A percentile compares a stretch with the other conserved stretches of the same genome.
Evolutionary conservation across 306 rosid genomes (phyloP).

Genomic region (Vicia sativa): DNA sequence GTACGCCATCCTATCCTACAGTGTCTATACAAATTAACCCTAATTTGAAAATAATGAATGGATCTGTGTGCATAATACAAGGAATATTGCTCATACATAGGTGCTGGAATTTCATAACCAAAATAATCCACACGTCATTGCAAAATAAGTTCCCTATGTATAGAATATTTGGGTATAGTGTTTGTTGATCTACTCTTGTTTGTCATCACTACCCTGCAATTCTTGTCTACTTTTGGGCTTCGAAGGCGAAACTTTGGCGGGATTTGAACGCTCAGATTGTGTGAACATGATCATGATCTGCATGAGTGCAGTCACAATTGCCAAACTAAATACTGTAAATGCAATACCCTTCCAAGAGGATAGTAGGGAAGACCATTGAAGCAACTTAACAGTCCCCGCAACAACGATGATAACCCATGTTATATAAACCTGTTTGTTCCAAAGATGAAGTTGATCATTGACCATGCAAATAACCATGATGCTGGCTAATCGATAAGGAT

Average conservation of each 20-base stretch:
- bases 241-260: slow-evolving; percentile 65
- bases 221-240: slow-evolving; percentile 45
- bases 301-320: slow-evolving; percentile 73
- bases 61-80: slow-evolving; percentile 39
- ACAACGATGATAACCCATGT: slow-evolving; percentile 69
- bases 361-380: slow-evolving; percentile 69
- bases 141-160: slow-evolving; percentile 24
- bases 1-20: slow-evolving; percentile 30
- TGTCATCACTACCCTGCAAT: slow-evolving; percentile 44
- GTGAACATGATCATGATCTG: slow-evolving; percentile 82
- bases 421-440: slow-evolving; percentile 69
- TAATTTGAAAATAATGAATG: slow-evolving; percentile 44
- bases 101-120: slow-evolving; percentile 31
- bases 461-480: slow-evolving; percentile 9
- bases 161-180: slow-evolving; percentile 14
- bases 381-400: slow-evolving; percentile 66
- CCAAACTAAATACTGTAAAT: slow-evolving; percentile 57
- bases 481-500: background rate
- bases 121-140: slow-evolving; percentile 20
- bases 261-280: slow-evolving; percentile 81
- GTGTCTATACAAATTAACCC: slow-evolving; percentile 40
- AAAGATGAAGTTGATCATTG: slow-evolving; percentile 18
- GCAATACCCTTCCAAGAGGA: slow-evolving; percentile 89
- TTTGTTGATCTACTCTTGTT: slow-evolving; percentile 51
- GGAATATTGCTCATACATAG: slow-evolving; percentile 20